phyloP scores from a whole-genome alignment of 345 rosid genomes.

The Zanthoxylum bungeanum region DNA sequence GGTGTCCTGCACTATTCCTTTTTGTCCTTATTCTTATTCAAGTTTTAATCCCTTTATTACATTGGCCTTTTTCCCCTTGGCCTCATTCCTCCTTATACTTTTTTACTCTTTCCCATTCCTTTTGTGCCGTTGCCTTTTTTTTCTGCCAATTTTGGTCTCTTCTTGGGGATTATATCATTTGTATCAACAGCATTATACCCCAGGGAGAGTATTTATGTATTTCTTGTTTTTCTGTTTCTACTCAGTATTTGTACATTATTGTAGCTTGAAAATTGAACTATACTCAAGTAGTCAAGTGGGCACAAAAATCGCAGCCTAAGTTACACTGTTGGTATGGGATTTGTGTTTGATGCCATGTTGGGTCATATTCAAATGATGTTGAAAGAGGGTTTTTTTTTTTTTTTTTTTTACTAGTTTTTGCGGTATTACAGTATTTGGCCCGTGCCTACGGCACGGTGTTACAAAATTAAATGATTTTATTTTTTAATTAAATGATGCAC shows the following conservation, averaged over 20 bases:
- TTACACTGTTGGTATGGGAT: neutral
- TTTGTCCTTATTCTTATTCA: neutral
- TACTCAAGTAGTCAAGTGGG: neutral
- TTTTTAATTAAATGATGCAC: no score
- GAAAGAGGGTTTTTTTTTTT: no score
- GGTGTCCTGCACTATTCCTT: neutral
- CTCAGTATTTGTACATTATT: neutral
- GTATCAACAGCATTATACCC: neutral
- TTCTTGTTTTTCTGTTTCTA: neutral
- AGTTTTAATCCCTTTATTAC: neutral
- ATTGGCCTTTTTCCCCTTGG: slow-evolving; percentile 26
- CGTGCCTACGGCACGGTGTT: no score
- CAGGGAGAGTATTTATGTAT: neutral
- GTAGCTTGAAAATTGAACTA: neutral
- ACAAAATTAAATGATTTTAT: no score
- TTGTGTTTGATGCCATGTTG: neutral
- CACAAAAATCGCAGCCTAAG: neutral
- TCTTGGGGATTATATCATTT: neutral
- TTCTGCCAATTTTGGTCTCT: neutral
- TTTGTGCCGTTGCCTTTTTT: neutral
- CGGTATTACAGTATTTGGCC: no score
- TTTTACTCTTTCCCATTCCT: neutral
- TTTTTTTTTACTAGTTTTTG: no score
- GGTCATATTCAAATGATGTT: neutral
- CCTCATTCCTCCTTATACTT: neutral